These are phyloP conservation scores for Neonectria ditissima DNA, from an alignment of 2,329 filamentous ascomycete genomes.

Conservation along the genomic window DNA sequence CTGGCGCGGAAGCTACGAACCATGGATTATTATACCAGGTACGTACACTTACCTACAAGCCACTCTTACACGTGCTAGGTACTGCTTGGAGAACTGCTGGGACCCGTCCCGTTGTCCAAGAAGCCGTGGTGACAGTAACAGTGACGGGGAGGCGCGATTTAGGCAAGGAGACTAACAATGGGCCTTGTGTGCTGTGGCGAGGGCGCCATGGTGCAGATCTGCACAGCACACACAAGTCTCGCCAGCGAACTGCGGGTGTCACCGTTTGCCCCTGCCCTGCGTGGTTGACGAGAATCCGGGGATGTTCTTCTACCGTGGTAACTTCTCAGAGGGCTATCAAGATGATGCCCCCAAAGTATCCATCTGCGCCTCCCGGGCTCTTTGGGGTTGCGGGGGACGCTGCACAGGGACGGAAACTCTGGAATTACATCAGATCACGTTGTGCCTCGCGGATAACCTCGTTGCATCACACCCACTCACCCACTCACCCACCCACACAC, in stretches of 20 bases:
- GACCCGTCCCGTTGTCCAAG: not conserved
- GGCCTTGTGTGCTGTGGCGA: not conserved
- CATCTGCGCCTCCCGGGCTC: not conserved
- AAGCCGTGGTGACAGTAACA: not conserved
- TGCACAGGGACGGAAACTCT: not conserved
- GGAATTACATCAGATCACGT: constrained; percentile 13
- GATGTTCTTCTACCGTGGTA: not conserved
- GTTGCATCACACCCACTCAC: constrained; percentile 1
- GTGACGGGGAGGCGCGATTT: not conserved
- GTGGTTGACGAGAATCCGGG: not conserved
- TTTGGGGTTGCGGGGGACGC: constrained; percentile 12
- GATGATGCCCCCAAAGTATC: constrained; percentile 4
- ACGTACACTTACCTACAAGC: too few relatives aligned
- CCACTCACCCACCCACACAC: not conserved
- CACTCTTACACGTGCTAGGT: constrained; percentile 4
- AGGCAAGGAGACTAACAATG: not conserved
- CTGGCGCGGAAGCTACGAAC: constrained; percentile 9
- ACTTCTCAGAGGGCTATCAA: not conserved
- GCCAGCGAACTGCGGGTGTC: not conserved
- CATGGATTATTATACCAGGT: not conserved
- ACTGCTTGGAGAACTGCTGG: not conserved
- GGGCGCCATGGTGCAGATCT: not conserved
- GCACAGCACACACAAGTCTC: not conserved
- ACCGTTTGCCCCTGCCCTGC: not conserved
- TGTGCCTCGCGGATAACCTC: not conserved